These are phyloP conservation scores for Aureobasidium mangrovei DNA, from an alignment of 2,329 filamentous ascomycete genomes.

Conservation along the genomic window DNA sequence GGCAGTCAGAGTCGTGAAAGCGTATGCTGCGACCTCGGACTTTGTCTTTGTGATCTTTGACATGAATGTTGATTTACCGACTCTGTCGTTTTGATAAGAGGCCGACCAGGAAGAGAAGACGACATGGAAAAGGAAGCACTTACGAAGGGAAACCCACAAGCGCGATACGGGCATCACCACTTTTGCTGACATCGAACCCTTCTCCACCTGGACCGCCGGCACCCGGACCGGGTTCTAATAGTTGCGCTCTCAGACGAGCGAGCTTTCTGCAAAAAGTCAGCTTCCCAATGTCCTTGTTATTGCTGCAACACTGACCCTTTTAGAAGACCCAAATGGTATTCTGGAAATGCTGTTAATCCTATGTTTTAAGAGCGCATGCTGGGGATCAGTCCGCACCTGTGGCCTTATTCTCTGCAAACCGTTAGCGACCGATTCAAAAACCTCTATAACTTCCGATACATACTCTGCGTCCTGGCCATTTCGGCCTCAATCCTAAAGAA, in stretches of 20 bases:
- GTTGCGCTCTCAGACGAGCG: constrained; percentile 83
- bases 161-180: constrained; percentile 90
- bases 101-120: background rate
- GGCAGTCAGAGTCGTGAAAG: constrained; percentile 94
- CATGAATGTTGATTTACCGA: constrained; percentile 97
- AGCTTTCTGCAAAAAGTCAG: constrained; percentile 62
- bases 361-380: background rate
- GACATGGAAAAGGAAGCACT: background rate
- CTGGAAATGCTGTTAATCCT: constrained; percentile 43
- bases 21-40: constrained; percentile 90
- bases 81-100: constrained; percentile 27
- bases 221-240: constrained; percentile 80
- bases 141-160: constrained; percentile 91
- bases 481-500: constrained; percentile 86
- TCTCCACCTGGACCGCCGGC: constrained; percentile 67
- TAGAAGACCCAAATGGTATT: constrained; percentile 94
- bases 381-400: constrained; percentile 58
- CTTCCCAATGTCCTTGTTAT: background rate
- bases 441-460: constrained; percentile 24
- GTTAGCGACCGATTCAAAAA: constrained; percentile 26
- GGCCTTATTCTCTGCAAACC: constrained; percentile 80
- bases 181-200: constrained; percentile 87
- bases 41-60: constrained; percentile 98
- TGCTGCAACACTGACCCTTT: constrained; percentile 62
- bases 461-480: constrained; percentile 98